Conservation (phyloP, 2,329 filamentous ascomycete species). For the Nothophaeocryptopus gaeumannii region DNA sequence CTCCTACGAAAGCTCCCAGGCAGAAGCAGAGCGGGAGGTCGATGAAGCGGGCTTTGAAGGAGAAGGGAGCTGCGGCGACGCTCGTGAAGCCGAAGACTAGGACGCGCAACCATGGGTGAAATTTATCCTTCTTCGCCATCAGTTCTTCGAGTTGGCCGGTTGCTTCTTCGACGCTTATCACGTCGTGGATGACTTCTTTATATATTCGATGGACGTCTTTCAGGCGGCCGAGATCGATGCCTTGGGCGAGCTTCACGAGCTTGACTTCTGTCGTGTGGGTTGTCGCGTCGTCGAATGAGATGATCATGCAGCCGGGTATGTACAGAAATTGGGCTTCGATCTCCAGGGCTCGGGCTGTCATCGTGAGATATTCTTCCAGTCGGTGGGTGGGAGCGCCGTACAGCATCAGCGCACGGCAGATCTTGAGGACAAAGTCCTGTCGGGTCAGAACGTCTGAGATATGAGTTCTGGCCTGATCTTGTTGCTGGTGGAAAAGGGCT, state of each 20-base stretch:
- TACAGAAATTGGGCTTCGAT: constrained; percentile 92
- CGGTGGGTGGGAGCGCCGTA: constrained; percentile 90
- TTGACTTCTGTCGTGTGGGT: constrained; percentile 77
- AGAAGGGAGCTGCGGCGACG: constrained; percentile 74
- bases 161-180: constrained; percentile 67
- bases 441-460: constrained; percentile 70
- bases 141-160: constrained; percentile 62
- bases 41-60: constrained; percentile 71
- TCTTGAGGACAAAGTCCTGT: constrained; percentile 77
- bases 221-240: constrained; percentile 69
- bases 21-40: constrained; percentile 75
- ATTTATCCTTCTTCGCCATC: constrained; percentile 56
- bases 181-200: constrained; percentile 74
- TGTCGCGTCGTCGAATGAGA: constrained; percentile 73
- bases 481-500: constrained; percentile 45
- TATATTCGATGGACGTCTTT: constrained; percentile 73
- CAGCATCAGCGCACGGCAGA: constrained; percentile 82
- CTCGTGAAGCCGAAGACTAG: constrained; percentile 72
- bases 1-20: constrained; percentile 69
- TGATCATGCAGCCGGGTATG: constrained; percentile 87
- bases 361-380: constrained; percentile 84
- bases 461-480: constrained; percentile 58
- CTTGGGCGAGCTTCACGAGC: constrained; percentile 64
- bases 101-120: constrained; percentile 49
- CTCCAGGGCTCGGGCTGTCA: constrained; percentile 79